These are phyloP conservation scores for Jamesozyma piceae DNA, from an alignment of 805 yeast genomes.

Conservation along the genomic window DNA sequence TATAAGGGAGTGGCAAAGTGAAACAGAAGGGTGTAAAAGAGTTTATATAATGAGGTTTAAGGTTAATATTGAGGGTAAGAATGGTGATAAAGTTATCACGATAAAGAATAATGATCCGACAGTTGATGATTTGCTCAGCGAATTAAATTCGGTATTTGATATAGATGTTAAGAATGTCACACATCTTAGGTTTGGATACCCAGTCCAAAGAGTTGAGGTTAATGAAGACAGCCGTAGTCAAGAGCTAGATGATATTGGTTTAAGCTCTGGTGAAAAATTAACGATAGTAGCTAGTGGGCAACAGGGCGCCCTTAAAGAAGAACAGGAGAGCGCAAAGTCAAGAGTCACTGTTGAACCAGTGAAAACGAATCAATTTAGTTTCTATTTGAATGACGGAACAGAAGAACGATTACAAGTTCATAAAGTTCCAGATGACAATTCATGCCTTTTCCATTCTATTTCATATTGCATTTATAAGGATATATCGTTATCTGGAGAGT, in stretches of 20 bases:
- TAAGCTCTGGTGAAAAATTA: constrained; percentile 53
- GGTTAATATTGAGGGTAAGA: constrained; percentile 18
- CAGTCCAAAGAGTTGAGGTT: constrained; percentile 41
- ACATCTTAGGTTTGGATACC: constrained; percentile 47
- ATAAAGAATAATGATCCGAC: constrained; percentile 26
- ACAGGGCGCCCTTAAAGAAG: constrained; percentile 1
- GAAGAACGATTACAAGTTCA: constrained; percentile 37
- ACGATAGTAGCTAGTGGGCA: constrained; percentile 10
- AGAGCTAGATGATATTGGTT: constrained; percentile 35
- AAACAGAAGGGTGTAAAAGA: too few relatives aligned
- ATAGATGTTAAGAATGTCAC: constrained; percentile 5
- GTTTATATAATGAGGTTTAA: constrained; percentile 37
- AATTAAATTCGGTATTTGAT: constrained; percentile 5
- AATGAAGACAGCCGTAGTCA: constrained; percentile 9
- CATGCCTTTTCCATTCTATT: constrained; percentile 64
- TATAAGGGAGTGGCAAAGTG: too few relatives aligned
- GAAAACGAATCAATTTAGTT: constrained; percentile 5
- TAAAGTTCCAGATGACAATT: constrained; percentile 65
- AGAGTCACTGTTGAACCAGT: background rate
- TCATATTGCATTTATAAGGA: constrained; percentile 42
- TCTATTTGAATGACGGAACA: constrained; percentile 15
- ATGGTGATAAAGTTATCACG: constrained; percentile 23
- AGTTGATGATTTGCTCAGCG: constrained; percentile 27
- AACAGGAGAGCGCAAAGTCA: too few relatives aligned
- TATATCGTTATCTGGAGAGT: constrained; percentile 36